phyloP scores from a whole-genome alignment of 2,329 filamentous ascomycete species.

The Penicillium sp. region DNA sequence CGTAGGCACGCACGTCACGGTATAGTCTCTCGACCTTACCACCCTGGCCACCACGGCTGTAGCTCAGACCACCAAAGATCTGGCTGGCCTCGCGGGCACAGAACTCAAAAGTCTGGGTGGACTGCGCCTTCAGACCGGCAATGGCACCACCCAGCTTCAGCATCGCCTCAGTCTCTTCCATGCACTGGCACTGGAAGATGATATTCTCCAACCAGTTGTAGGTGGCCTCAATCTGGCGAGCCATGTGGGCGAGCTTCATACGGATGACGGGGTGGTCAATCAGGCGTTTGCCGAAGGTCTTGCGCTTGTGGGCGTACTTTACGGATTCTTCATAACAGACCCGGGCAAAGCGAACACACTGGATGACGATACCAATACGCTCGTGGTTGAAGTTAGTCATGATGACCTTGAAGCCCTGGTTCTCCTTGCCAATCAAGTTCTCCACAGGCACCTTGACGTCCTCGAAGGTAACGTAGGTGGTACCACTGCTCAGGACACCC shows the following conservation, averaged over 20 bases:
- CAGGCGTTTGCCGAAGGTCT: slow-evolving; percentile 93
- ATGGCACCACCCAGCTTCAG: slow-evolving; percentile 92
- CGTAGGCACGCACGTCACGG: slow-evolving; percentile 91
- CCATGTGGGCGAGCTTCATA: slow-evolving; percentile 97
- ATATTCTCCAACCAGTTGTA: slow-evolving; percentile 96
- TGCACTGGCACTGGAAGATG: slow-evolving; percentile 87
- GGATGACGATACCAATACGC: slow-evolving; percentile 97
- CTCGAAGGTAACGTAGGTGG: slow-evolving; percentile 97
- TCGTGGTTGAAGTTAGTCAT: slow-evolving; percentile 99
- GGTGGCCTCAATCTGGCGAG: slow-evolving; percentile 93
- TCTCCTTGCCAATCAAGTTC: slow-evolving; percentile 96
- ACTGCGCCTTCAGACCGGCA: slow-evolving; percentile 88
- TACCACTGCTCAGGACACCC: slow-evolving; percentile 92
- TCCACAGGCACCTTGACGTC: slow-evolving; percentile 99
- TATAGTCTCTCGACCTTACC: slow-evolving; percentile 94
- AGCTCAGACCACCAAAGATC: slow-evolving; percentile 93
- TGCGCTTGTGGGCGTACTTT: slow-evolving; percentile 96
- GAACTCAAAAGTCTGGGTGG: slow-evolving; percentile 94
- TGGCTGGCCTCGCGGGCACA: slow-evolving; percentile 94
- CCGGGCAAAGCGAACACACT: slow-evolving; percentile 89
- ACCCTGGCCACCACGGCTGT: slow-evolving; percentile 90
- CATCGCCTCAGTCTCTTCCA: slow-evolving; percentile 95
- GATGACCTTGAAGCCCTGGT: slow-evolving; percentile 97
- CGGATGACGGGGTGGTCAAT: slow-evolving; percentile 97
- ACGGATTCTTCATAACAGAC: slow-evolving; percentile 96